These are phyloP conservation scores for Talaromyces proteolyticus DNA, from an alignment of 495 filamentous ascomycete species.

Conservation along the genomic window DNA sequence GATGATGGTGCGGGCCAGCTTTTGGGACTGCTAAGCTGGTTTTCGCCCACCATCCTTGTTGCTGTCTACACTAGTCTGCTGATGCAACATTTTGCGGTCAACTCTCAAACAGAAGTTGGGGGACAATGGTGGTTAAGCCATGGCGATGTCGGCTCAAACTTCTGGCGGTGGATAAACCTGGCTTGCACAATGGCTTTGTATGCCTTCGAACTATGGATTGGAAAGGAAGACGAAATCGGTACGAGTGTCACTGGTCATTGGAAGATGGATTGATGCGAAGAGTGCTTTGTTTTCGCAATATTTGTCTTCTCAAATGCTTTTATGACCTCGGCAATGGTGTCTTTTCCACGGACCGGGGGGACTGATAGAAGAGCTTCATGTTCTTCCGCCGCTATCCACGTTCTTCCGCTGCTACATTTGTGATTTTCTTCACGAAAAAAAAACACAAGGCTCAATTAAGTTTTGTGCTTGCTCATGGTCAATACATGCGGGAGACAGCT, in stretches of 20 bases:
- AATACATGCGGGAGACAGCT: no score
- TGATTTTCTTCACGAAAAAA: no score
- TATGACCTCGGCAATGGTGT: no score
- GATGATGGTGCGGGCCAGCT: constrained; percentile 73
- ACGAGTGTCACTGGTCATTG: constrained; percentile 70
- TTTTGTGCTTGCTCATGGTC: no score
- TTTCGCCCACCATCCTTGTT: constrained; percentile 86
- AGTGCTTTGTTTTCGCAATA: no score
- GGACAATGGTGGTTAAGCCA: constrained; percentile 84
- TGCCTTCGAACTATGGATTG: constrained; percentile 79
- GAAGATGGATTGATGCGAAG: constrained; percentile 72
- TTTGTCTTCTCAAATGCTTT: no score
- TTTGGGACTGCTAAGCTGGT: constrained; percentile 80
- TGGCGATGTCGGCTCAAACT: constrained; percentile 72
- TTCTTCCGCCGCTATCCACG: no score
- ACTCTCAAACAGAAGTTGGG: constrained; percentile 52
- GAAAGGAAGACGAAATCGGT: constrained; percentile 66
- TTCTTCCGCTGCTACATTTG: no score
- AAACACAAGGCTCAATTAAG: no score
- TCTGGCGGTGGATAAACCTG: constrained; percentile 92
- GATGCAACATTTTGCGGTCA: constrained; percentile 86
- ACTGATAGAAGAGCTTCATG: no score
- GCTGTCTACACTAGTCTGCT: constrained; percentile 95
- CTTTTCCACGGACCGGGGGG: no score
- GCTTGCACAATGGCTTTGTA: constrained; percentile 83